Percentiles rank a stretch among this genome's conserved stretches.
These are phyloP conservation scores for Eimeria acervulina DNA, from an alignment of 169 alveolate species.

Conservation along the genomic window DNA sequence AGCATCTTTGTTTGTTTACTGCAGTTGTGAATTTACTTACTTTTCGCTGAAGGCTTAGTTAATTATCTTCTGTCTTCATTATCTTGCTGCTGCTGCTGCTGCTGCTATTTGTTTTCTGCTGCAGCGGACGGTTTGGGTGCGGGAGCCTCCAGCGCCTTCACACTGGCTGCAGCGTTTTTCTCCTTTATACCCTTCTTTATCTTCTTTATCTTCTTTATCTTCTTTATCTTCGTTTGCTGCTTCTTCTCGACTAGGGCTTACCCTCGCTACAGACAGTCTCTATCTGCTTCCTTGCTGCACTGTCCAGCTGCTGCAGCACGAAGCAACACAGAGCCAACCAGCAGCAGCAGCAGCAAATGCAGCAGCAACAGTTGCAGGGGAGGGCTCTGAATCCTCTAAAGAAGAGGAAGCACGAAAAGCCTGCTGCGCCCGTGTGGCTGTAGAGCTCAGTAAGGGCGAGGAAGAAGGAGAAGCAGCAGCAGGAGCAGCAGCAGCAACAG, in stretches of 20 bases:
- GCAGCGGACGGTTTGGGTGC: not conserved
- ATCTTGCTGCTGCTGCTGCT: not conserved
- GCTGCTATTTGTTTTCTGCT: not conserved
- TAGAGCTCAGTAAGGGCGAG: not conserved
- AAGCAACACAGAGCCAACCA: not conserved
- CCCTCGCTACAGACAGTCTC: not conserved
- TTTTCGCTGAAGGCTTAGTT: no score
- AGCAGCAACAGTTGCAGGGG: constrained; percentile 19
- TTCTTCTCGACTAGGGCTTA: constrained; percentile 13
- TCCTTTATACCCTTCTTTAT: not conserved
- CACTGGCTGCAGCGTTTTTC: not conserved
- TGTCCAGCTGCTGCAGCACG: constrained; percentile 25
- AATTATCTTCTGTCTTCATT: not conserved
- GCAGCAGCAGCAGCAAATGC: not conserved
- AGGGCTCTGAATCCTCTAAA: not conserved
- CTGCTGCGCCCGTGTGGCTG: constrained; percentile 27
- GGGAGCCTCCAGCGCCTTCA: not conserved
- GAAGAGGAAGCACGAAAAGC: constrained; percentile 37
- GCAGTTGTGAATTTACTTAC: no score
- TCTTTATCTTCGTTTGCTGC: no score
- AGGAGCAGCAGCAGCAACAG: constrained; percentile 50
- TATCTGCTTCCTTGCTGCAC: constrained; percentile 39
- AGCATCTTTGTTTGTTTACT: no score
- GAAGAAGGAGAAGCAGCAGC: not conserved
- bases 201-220: not conserved